Evolutionary conservation across 306 rosid species (phyloP), one percentile per base, ranked within the genome.

Genomic region (Cicer yamashitae): DNA sequence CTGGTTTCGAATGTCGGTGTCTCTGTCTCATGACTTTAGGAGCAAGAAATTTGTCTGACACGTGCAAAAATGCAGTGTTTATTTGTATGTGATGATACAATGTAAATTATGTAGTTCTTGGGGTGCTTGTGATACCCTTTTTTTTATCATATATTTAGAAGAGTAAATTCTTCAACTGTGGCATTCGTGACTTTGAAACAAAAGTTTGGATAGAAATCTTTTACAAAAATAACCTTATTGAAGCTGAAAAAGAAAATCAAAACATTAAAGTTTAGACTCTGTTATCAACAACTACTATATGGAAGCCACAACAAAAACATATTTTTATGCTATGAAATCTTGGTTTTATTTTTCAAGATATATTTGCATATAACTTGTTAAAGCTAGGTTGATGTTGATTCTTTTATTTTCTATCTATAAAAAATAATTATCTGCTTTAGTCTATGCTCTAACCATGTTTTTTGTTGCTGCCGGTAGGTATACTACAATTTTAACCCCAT

Each of bases 401-500:
- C 45, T 37, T 51, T 13, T 6, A 70, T 22, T 50, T 41, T 17
- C 52, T 22, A 6, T 53, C 51, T 30, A 69, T 41, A n/a, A 10
- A 40, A 25, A 48, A 10, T 58, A 40, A 48, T 18, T 17, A 20
- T 58, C 22, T 58, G 63, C 70, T 57, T 56, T 30, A 15, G 47
- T 13, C 56, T 7, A 48, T 52, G 53, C 61, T 66, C 73, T 74
- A 77, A 84, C 81, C 62, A 4, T 76, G 57, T 6, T 62, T 73
- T 46, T 46, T 30, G 17, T 75, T 79, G 52, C 38, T 73, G 58
- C 3, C 3, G 64, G 57, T 85, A 94, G 99, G 96, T 94, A 18
- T 83, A 90, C 92, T 94, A 94, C 89, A 88, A 48, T 67, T 94
- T 92, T 76, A 90, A 89, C 81, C 96, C 96, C 17, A 72, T 92